Conservation (phyloP, 805 yeast genomes). For the Candida germanica region DNA sequence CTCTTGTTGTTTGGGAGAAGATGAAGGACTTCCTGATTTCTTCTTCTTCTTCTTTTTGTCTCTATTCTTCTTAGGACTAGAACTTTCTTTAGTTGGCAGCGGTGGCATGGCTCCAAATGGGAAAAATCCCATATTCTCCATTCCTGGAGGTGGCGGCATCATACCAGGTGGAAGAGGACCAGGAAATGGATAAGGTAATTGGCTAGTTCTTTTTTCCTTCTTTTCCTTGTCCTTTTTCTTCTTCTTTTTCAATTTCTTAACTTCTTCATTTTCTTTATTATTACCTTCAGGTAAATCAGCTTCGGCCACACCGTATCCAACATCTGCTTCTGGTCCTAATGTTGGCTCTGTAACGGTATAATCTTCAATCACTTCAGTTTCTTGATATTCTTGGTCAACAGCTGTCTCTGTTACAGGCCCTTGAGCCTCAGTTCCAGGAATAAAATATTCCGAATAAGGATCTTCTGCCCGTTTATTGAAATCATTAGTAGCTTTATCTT, state of each 20-base stretch:
- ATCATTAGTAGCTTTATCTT: slow-evolving; percentile 14
- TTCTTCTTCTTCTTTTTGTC: slow-evolving; percentile 18
- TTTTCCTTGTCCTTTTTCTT: slow-evolving; percentile 14
- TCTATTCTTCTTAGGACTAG: slow-evolving; percentile 12
- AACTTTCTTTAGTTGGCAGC: slow-evolving; percentile 16
- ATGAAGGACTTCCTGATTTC: slow-evolving; percentile 15
- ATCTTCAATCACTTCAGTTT: too few relatives aligned
- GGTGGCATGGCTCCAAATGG: slow-evolving; percentile 15
- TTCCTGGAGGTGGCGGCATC: slow-evolving; percentile 14
- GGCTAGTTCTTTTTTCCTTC: slow-evolving; percentile 7
- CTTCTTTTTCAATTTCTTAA: slow-evolving; percentile 14
- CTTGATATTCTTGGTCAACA: neutral
- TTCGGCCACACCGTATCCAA: neutral
- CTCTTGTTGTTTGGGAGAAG: slow-evolving; percentile 8
- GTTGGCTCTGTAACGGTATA: neutral
- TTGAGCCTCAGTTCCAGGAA: slow-evolving; percentile 15
- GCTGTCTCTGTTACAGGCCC: neutral
- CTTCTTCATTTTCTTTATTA: slow-evolving; percentile 13
- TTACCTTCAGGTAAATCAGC: slow-evolving; percentile 6
- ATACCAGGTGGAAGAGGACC: slow-evolving; percentile 13
- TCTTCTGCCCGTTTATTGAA: slow-evolving; percentile 14
- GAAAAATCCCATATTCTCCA: slow-evolving; percentile 13
- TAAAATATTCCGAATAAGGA: slow-evolving; percentile 25
- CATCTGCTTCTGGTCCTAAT: neutral
- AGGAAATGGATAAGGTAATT: slow-evolving; percentile 11